Conservation (phyloP, 139 green algal genomes). For the Coccomyxa sp. region DNA sequence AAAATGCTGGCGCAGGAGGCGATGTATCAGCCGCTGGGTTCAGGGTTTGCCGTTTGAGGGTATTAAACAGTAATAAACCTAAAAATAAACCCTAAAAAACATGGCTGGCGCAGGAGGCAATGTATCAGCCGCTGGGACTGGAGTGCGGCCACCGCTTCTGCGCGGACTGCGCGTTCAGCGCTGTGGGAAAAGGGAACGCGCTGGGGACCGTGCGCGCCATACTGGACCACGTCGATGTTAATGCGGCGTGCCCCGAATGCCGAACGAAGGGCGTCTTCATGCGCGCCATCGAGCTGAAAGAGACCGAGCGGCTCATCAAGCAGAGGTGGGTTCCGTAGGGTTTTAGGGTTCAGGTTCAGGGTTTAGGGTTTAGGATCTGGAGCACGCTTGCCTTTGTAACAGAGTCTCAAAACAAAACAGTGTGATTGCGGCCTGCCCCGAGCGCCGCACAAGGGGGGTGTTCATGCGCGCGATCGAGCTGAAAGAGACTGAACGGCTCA, state of each 20-base stretch:
- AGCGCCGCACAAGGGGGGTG: conserved; percentile 27
- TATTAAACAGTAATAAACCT: no score
- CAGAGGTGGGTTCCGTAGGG: background rate
- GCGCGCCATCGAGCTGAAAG: conserved; percentile 13
- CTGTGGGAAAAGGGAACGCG: conserved; percentile 14
- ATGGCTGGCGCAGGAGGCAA: no score
- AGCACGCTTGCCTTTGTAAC: no score
- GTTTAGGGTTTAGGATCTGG: no score
- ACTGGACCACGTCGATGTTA: conserved; percentile 7
- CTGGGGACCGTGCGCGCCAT: conserved; percentile 27
- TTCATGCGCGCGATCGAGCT: conserved; percentile 19
- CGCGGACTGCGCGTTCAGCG: conserved; percentile 25
- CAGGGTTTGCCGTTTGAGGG: no score
- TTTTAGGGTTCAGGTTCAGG: no score
- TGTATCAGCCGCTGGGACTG: conserved; percentile 39
- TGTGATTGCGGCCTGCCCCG: conserved; percentile 13
- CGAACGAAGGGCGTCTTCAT: conserved; percentile 20
- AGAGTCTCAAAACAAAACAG: no score
- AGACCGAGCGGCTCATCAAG: conserved; percentile 20
- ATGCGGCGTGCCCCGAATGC: conserved; percentile 30
- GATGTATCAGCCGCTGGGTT: no score
- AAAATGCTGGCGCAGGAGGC: conserved; percentile 17
- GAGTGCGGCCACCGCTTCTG: conserved; percentile 42
- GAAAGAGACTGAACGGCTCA: conserved; percentile 16
- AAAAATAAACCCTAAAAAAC: no score